A percentile compares a stretch with the other conserved stretches of the same genome.
phyloP scores from a whole-genome alignment of 148 eudicot genomes.

The Chenopodium formosanum region DNA sequence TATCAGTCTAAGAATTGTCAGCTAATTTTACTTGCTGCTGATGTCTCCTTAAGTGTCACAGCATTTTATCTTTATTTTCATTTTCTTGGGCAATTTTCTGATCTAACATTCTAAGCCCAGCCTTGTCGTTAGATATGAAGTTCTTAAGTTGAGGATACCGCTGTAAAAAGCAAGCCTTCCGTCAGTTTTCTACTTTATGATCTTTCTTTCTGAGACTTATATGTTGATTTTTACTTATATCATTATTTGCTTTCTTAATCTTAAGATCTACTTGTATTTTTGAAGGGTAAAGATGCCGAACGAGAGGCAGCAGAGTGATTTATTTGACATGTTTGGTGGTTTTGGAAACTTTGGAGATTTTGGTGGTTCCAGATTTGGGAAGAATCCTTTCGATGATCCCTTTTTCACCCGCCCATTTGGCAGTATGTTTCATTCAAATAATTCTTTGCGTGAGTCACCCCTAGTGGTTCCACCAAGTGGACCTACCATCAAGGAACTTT shows the following conservation, averaged over 20 bases:
- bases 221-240: too few relatives aligned
- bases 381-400: slow-evolving; percentile 77
- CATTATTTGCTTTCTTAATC: background rate
- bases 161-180: too few relatives aligned
- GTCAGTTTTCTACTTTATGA: too few relatives aligned
- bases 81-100: background rate
- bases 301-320: slow-evolving; percentile 32
- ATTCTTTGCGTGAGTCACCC: slow-evolving; percentile 22
- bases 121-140: too few relatives aligned
- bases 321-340: slow-evolving; percentile 37
- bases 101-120: background rate
- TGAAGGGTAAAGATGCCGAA: slow-evolving; percentile 42
- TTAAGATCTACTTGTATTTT: background rate
- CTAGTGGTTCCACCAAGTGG: slow-evolving; percentile 31
- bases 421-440: slow-evolving; percentile 31
- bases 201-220: too few relatives aligned
- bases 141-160: too few relatives aligned
- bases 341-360: slow-evolving; percentile 39
- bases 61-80: too few relatives aligned
- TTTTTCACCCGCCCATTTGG: slow-evolving; percentile 62
- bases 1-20: background rate
- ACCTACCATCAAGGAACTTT: slow-evolving; percentile 65
- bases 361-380: slow-evolving; percentile 45
- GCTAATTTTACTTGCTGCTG: background rate
- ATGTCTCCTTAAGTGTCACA: background rate